Base-by-base conservation (phyloP, 768 basidiomycete genomes). In the Trametes cubensis region DNA sequence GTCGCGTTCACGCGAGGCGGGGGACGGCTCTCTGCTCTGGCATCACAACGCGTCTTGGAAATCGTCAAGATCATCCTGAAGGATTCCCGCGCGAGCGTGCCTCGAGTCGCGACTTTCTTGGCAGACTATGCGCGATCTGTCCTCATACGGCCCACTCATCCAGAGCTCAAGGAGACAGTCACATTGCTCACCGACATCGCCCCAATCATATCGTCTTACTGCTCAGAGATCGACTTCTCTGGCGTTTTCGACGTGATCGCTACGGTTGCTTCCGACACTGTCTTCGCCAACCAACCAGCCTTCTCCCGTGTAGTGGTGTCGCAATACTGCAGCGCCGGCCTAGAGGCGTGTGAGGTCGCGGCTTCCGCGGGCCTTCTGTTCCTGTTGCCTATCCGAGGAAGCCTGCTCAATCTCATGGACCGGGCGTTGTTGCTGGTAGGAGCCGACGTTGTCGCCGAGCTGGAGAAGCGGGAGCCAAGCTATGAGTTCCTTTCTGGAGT, bases 401-500 rank as follows among this genome's bases (percentile, higher is more conserved):
- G 66, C 25, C 60, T 78, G 6, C 68, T 78, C 23, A 70, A 69
- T 15, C 72, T 81, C 15, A 38, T 80, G 14, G 66, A 71, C 20
- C 58, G 58, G 2, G 61, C 82, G 3, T 73, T 86, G 3, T 75
- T 82, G 25, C 76, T 88, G 38, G 78, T 74, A 14, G 82, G 79
- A 6, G 77, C 75, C 0, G 84, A 89, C 63, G 74, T 86, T 10
- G 73, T 90, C 21, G 73, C 76, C 0, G 79, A 85, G 65, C 65
- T 93, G 21, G 86, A 85, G 67, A 82, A 80, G 62, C 81, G 79
- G 20, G 69, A 73, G 0, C 80, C 86, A 0, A 82, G 85, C 1
- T 80, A 86, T 63, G 80, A 82, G 44, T 88, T 86, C 69, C 77
- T 91, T n/a, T 78, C 83, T 5, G 83, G 83, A 0, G 72, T 93